phyloP scores from a whole-genome alignment of 345 rosid species.

The Eucalyptus globulus region DNA sequence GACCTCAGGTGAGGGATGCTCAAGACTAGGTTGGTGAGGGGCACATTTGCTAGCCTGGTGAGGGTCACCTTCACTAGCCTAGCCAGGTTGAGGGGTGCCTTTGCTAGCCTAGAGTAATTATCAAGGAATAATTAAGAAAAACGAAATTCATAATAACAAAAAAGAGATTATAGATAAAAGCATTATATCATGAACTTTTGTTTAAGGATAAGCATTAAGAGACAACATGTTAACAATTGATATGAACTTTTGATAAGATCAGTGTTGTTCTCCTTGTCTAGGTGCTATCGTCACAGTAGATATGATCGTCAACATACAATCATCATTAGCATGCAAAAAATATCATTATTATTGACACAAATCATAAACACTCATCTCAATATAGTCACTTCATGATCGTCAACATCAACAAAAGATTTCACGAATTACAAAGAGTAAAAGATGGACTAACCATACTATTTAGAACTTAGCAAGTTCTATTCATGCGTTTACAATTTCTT shows the following conservation, averaged over 20 bases:
- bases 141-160: not conserved
- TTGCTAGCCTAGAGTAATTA: not conserved
- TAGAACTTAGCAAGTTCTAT: too few relatives aligned
- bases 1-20: too few relatives aligned
- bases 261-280: not conserved
- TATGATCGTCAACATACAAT: not conserved
- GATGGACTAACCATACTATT: not conserved
- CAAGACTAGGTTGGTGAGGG: too few relatives aligned
- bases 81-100: too few relatives aligned
- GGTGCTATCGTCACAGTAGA: not conserved
- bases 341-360: not conserved
- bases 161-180: not conserved
- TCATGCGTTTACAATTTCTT: too few relatives aligned
- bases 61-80: too few relatives aligned
- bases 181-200: not conserved
- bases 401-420: not conserved
- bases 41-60: too few relatives aligned
- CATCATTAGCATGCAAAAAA: not conserved
- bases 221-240: not conserved
- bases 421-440: not conserved
- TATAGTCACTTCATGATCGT: not conserved
- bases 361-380: not conserved
- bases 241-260: not conserved
- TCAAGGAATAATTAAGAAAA: not conserved
- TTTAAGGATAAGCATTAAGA: not conserved